Percentiles rank a stretch among this genome's conserved stretches.
Evolutionary conservation across 768 basidiomycete genomes (phyloP).

Genomic region (Mrakia hoshinonis): DNA sequence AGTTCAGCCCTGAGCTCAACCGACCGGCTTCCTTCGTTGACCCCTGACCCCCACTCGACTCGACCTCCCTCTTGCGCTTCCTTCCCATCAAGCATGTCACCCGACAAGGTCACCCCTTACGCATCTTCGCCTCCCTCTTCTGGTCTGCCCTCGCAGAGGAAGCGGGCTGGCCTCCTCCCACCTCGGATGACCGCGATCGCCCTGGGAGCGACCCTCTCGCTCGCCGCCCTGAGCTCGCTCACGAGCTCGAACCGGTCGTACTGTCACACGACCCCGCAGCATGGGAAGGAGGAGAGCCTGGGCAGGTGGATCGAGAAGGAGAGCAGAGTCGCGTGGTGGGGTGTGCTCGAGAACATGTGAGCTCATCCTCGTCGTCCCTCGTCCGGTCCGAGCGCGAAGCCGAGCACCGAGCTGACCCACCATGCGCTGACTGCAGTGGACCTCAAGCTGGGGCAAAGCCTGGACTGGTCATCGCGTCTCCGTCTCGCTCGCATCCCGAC

Average conservation of each 20-base stretch:
- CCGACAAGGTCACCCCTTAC: no score
- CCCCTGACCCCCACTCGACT: no score
- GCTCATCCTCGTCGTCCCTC: not conserved
- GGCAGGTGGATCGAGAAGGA: slow-evolving; percentile 19
- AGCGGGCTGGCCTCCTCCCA: not conserved
- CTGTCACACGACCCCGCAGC: not conserved
- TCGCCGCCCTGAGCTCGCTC: slow-evolving; percentile 3
- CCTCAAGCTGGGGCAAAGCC: slow-evolving; percentile 38
- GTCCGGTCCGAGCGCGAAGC: not conserved
- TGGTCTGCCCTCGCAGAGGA: no score
- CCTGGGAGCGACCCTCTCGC: not conserved
- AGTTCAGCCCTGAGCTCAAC: no score
- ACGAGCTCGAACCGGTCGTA: not conserved
- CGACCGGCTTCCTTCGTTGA: no score
- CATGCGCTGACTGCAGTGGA: slow-evolving; percentile 32
- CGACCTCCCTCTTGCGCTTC: no score
- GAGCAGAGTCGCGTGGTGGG: not conserved
- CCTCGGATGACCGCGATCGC: not conserved
- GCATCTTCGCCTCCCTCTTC: no score
- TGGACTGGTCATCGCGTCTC: slow-evolving; percentile 40
- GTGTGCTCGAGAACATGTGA: slow-evolving; percentile 20
- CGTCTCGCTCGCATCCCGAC: slow-evolving; percentile 37
- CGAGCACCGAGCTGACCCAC: not conserved
- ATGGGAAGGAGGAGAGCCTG: not conserved
- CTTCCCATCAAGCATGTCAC: no score